Base-by-base conservation (phyloP, 2,329 filamentous ascomycete species). In the Colletotrichum paranaense region DNA sequence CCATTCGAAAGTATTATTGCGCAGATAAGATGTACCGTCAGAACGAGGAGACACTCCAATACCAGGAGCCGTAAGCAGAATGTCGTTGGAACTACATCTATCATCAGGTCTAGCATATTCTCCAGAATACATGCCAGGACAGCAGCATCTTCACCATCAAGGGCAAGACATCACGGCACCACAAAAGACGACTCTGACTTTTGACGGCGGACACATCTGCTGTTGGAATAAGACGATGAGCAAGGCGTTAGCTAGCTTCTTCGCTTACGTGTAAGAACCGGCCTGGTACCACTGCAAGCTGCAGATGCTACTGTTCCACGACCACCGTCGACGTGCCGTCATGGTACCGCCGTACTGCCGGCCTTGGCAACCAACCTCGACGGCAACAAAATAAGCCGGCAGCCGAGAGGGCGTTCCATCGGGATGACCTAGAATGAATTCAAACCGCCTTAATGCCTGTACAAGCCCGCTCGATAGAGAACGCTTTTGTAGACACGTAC, bases 201-300 rank as follows among this genome's bases (percentile, higher is more conserved):
- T 49, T 3, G 19, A 1, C 7, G 38, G 14, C 5, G n/a, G 16
- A n/a, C 8, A 49, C 8, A 49, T n/a, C 19, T n/a, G 42, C 16
- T 46, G 16, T 46, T 7, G 8, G 7, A 8, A n/a, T 9, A 49
- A 49, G 42, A 49, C 42, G 4, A 19, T 7, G 7, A 49, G 16
- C 19, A 16, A 42, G 38, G 38, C 38, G 14, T 16, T 7, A 16
- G 38, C 38, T 16, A 42, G 14, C 38, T 42, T 16, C 38, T 42
- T 42, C 38, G 38, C 38, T 42, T 42, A 42, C 1, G 32, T 42
- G 2, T 16, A 42, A 42, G 38, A 16, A 42, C 38, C 24, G 32
- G 52, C 22, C 30, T 35, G 19, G 28, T 49, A 60, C 55, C 35
- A 55, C 35, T 65, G 56, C 32, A 52, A 22, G 57, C 49, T 62